These are phyloP conservation scores for Pleurotus djamor DNA, from an alignment of 768 basidiomycete genomes.

Conservation along the genomic window DNA sequence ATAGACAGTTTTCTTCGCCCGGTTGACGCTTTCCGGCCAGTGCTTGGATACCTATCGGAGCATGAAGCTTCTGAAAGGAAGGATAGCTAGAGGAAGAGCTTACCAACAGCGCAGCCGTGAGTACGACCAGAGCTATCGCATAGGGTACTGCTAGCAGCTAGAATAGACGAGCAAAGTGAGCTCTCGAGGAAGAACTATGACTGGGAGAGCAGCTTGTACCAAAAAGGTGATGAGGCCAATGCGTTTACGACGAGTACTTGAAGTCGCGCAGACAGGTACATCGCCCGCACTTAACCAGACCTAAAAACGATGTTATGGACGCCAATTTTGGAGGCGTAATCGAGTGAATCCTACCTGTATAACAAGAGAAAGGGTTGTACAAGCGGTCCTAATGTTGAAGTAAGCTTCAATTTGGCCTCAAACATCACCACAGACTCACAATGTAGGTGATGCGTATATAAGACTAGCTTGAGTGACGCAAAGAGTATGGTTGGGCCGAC, in stretches of 20 bases:
- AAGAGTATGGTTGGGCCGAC: conserved; percentile 10
- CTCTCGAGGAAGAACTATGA: neutral
- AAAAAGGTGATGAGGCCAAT: neutral
- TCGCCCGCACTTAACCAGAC: neutral
- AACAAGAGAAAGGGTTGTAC: conserved; percentile 16
- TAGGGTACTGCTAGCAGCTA: conserved; percentile 1
- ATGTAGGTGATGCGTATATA: conserved; percentile 13
- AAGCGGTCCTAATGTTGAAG: conserved; percentile 10
- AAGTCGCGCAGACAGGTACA: neutral
- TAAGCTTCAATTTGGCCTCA: neutral
- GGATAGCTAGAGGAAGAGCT: neutral
- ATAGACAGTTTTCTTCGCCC: conserved; percentile 6
- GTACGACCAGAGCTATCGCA: neutral
- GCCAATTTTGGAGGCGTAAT: too few species aligned
- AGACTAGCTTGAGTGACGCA: conserved; percentile 16
- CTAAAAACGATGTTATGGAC: neutral
- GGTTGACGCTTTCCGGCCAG: conserved; percentile 6
- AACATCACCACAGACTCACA: conserved; percentile 5
- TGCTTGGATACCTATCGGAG: conserved; percentile 1
- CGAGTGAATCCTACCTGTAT: conserved; percentile 10
- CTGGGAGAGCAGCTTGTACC: neutral
- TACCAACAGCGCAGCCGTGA: conserved; percentile 1
- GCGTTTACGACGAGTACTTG: neutral
- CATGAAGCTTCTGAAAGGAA: neutral
- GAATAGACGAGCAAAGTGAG: neutral